Evolutionary conservation across 768 basidiomycete species (phyloP), one percentile per base, ranked within the genome.

Genomic region (Lentinula guzmanii): DNA sequence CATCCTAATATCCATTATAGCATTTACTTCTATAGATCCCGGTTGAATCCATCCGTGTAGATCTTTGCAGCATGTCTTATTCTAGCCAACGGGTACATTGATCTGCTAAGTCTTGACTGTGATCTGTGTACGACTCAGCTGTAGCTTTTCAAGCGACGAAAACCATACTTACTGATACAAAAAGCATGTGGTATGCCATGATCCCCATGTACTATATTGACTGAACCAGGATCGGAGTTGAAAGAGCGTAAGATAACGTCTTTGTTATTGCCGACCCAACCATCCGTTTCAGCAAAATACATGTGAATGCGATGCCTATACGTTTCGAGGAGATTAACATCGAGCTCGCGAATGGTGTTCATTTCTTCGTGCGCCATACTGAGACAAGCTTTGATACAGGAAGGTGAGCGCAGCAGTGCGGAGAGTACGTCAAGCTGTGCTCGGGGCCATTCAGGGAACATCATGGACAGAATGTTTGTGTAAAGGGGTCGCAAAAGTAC

Each of bases 361-460:
- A 91, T 90, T 72, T 92, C 90, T 33, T 87, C 84, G 51, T 83
- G 67, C 1, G 85, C 88, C 80, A 91, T 86, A 31, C 72, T 73
- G 46, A 92, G 70, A 6, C 80, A 74, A 5, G 86, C 80, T 50
- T 75, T 75, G 37, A 90, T 79, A 31, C 78, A 75, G 3, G 69
- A 64, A 0, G 84, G 83, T 3, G 84, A 86, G 6, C 71, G 70
- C 33, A 91, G 69, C 33, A 90, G 74, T 41, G 73, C 68, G 24
- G 72, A 73, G 8, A 90, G 71, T 5, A 83, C 80, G 16, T 63
- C 62, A 5, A 82, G 65, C 65, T 84, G 82, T 6, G 68, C 64
- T 8, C 60, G 56, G 2, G 88, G 85, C 82, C 84, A 87, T 11
- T 71, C 75, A 34, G 74, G 71, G 65, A 82, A 84, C 5, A 87